phyloP scores from a whole-genome alignment of 306 rosid species.

The Vigna hirtella region DNA sequence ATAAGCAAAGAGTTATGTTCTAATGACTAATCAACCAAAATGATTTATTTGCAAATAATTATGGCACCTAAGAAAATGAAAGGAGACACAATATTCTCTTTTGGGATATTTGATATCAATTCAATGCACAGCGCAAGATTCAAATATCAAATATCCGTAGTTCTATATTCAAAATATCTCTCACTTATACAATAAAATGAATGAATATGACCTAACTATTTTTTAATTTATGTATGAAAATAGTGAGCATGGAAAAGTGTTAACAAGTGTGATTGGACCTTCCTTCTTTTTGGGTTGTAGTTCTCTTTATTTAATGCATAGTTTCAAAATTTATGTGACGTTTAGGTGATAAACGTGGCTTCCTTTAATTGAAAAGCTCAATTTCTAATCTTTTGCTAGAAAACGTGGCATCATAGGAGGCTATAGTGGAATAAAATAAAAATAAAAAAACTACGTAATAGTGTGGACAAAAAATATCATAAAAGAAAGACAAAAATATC shows the following conservation, averaged over 20 bases:
- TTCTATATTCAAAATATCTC: background rate
- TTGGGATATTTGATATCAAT: background rate
- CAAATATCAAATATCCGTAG: background rate
- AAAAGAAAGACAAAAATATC: constrained; percentile 32
- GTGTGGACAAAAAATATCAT: constrained; percentile 13
- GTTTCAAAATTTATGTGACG: constrained; percentile 20
- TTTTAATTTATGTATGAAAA: no score
- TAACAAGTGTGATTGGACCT: background rate
- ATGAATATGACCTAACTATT: background rate
- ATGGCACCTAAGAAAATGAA: background rate
- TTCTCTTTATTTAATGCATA: background rate
- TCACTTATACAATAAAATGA: background rate
- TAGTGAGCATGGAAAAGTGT: background rate
- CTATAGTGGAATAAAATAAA: background rate
- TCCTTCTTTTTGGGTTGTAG: background rate
- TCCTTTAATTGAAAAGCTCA: no score
- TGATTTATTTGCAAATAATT: background rate
- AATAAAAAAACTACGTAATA: background rate
- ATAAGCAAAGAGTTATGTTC: background rate
- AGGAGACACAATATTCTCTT: background rate
- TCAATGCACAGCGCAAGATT: background rate
- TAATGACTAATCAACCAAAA: no score
- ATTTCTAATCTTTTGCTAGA: no score
- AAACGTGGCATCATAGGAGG: constrained; percentile 40
- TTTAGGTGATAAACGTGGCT: background rate